A percentile compares a stretch with the other conserved stretches of the same genome.
Conservation (phyloP, 2,329 filamentous ascomycete genomes). For the Triangularia setosa region DNA sequence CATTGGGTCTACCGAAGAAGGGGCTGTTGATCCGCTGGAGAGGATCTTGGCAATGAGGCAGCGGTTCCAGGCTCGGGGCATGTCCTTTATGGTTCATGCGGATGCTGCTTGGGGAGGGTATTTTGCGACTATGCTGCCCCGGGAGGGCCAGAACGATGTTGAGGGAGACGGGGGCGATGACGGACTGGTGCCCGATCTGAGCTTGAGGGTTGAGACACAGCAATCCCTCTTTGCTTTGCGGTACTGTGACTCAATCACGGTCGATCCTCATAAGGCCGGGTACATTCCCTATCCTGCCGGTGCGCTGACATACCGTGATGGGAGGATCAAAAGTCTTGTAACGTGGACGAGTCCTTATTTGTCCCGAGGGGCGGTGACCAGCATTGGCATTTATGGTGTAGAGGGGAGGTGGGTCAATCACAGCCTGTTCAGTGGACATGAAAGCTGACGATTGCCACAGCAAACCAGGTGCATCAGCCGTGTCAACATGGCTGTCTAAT, state of each 20-base stretch:
- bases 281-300: constrained; percentile 46
- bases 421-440: not conserved
- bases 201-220: constrained; percentile 34
- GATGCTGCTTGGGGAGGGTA: constrained; percentile 51
- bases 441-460: constrained; percentile 23
- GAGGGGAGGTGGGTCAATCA: constrained; percentile 32
- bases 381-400: constrained; percentile 31
- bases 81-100: constrained; percentile 44
- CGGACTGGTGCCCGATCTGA: constrained; percentile 35
- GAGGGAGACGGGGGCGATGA: constrained; percentile 27
- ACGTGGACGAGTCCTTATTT: constrained; percentile 43
- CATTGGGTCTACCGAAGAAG: constrained; percentile 46
- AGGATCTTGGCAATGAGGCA: constrained; percentile 38
- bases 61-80: constrained; percentile 38
- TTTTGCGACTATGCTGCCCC: constrained; percentile 42
- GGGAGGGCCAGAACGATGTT: constrained; percentile 21
- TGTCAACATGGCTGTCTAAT: constrained; percentile 43
- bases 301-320: constrained; percentile 42
- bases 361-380: constrained; percentile 36
- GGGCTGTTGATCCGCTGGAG: constrained; percentile 40
- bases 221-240: constrained; percentile 38
- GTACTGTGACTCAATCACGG: constrained; percentile 42
- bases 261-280: constrained; percentile 46
- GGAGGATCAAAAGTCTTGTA: constrained; percentile 39
- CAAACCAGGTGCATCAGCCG: constrained; percentile 43